Percentiles rank a stretch among this genome's conserved stretches.
phyloP scores from a whole-genome alignment of 352 stramenopile species.

The Phytophthora hybrid region DNA sequence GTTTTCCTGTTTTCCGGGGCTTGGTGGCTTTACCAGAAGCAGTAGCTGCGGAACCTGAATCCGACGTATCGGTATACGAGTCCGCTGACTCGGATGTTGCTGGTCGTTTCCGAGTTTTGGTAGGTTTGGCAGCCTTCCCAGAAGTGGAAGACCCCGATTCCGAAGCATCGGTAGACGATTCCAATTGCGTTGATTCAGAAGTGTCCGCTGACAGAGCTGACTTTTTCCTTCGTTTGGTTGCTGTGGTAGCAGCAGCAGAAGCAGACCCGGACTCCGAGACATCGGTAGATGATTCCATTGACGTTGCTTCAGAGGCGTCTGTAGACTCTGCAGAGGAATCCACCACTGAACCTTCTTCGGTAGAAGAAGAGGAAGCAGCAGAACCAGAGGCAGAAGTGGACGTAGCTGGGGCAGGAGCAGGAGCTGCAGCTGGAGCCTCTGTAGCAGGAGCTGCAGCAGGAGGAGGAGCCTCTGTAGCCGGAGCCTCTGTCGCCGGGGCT shows the following conservation, averaged over 20 bases:
- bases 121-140: not conserved
- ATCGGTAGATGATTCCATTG: not conserved
- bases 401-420: not conserved
- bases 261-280: not conserved
- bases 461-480: not conserved
- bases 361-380: not conserved
- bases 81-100: not conserved
- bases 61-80: too few relatives aligned
- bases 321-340: not conserved
- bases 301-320: constrained; percentile 6
- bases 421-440: not conserved
- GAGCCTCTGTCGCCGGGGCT: constrained; percentile 3
- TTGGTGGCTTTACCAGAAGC: too few relatives aligned
- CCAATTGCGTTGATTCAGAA: too few relatives aligned
- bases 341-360: not conserved
- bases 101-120: not conserved
- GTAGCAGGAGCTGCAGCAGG: constrained; percentile 7
- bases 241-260: not conserved
- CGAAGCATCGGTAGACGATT: not conserved
- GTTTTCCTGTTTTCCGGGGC: too few relatives aligned
- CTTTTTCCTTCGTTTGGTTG: not conserved
- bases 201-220: too few relatives aligned
- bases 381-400: not conserved
- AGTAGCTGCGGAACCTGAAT: too few relatives aligned
- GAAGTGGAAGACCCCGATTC: not conserved